Evolutionary conservation across 345 rosid species (phyloP).

Genomic region (Sonneratia caseolaris): DNA sequence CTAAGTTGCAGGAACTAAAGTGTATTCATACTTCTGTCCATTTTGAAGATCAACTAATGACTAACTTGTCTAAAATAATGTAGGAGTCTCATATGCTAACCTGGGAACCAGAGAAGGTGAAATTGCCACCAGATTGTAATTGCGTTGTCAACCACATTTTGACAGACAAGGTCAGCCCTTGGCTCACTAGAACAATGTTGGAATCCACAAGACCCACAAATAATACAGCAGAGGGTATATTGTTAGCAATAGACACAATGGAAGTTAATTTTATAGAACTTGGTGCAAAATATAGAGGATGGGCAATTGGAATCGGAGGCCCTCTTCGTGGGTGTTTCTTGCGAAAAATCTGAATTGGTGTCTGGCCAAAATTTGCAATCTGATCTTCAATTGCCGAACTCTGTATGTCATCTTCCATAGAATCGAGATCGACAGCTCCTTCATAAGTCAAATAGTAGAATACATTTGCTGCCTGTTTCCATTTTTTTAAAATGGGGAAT

Average conservation of each 20-base stretch:
- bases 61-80: too few species aligned
- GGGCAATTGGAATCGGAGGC: conserved; percentile 93
- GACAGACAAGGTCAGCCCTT: conserved; percentile 79
- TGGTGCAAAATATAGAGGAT: conserved; percentile 84
- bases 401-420: conserved; percentile 89
- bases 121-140: conserved; percentile 86
- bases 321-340: conserved; percentile 97
- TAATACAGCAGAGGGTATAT: conserved; percentile 58
- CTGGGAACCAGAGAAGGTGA: conserved; percentile 89
- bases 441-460: conserved; percentile 94
- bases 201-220: conserved; percentile 69
- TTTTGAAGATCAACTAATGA: too few species aligned
- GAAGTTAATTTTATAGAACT: conserved; percentile 84
- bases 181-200: conserved; percentile 67
- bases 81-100: conserved; percentile 17
- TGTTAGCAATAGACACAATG: conserved; percentile 39
- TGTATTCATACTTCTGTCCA: too few species aligned
- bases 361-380: conserved; percentile 97
- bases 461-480: conserved; percentile 82
- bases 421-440: conserved; percentile 81
- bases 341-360: conserved; percentile 89
- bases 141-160: conserved; percentile 94
- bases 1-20: too few species aligned
- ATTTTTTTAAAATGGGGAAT: conserved; percentile 5
- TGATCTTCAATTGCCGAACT: conserved; percentile 96